Percentiles rank a stretch among this genome's conserved stretches.
phyloP scores from a whole-genome alignment of 371 early-diverging fungal species.

The Lichtheimia ornata region DNA sequence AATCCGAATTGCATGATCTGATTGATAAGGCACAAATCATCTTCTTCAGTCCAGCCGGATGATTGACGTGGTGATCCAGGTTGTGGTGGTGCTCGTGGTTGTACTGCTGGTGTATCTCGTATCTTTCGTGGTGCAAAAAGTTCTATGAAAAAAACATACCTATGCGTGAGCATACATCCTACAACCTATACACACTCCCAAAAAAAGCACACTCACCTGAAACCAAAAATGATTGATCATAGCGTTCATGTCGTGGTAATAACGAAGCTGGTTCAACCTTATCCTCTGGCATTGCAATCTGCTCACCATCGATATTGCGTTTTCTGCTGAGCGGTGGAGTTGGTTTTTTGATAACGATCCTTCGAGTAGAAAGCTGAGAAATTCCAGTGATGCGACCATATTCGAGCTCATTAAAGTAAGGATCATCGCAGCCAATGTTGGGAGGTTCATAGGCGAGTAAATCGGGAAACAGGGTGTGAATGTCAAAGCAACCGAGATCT shows the following conservation, averaged over 20 bases:
- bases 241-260: conserved; percentile 31
- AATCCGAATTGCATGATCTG: conserved; percentile 58
- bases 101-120: conserved; percentile 47
- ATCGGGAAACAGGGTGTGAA: conserved; percentile 44
- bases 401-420: conserved; percentile 47
- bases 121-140: conserved; percentile 48
- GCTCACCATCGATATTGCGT: conserved; percentile 32
- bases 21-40: conserved; percentile 63
- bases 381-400: conserved; percentile 39
- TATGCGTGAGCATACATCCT: too few relatives aligned
- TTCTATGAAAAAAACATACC: conserved; percentile 12
- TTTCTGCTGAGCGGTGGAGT: conserved; percentile 38
- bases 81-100: conserved; percentile 48
- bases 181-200: too few relatives aligned
- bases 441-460: conserved; percentile 47
- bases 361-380: conserved; percentile 41
- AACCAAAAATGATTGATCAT: conserved; percentile 20
- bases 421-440: conserved; percentile 38
- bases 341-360: conserved; percentile 31
- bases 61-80: conserved; percentile 17
- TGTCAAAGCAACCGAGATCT: conserved; percentile 17
- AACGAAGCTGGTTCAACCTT: conserved; percentile 30
- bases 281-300: conserved; percentile 28
- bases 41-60: conserved; percentile 64
- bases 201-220: conserved; percentile 24